Evolutionary conservation across 2,329 filamentous ascomycete species (phyloP), one percentile per base, ranked within the genome.

Genomic region (Apiospora sp.): DNA sequence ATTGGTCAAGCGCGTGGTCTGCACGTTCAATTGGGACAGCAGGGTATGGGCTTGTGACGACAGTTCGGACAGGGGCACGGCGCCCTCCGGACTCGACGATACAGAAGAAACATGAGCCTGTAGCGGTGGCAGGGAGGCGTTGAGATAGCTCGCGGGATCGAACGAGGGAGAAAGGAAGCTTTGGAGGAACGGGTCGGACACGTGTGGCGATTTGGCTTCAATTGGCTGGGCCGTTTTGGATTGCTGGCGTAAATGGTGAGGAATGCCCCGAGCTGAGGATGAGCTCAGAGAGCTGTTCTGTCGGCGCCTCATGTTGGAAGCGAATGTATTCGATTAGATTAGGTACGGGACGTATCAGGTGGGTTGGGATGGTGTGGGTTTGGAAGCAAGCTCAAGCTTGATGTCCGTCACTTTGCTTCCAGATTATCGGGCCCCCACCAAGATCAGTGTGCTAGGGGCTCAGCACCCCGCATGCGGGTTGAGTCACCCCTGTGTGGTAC

Each of bases 1-100:
- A 71, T 88, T 91, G 19, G 95, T 94, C 10, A 98, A 86, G 67
- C 95, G 90, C 24, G 94, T 92, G 1, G 95, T 97, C 81, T 98
- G 94, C 12, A 94, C 93, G 79, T 94, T 97, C 78, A 98, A 90
- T 79, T 96, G 93, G 1, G 95, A 94, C 67, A 98, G 87, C n/a
- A 97, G 87, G 4, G 91, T 88, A 82, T 98, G 95, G 0, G 95
- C 92, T 79, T 95, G 93, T 0, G 91, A 87, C 1, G 94, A 95
- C 70, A 98, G 84, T 73, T 96, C 92, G n/a, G 92, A 86, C 67
- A 98, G 87, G 3, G 93, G 87, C 6, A 92, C 87, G 0, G 85
- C 81, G 49, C 70, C 71, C 84, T 84, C 75, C 82, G 71, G 75
- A 77, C 77, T 77, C 69, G 73, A 77, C 67, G 71, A 72, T 73